These are phyloP conservation scores for Gossypium longicalyx DNA, from an alignment of 345 rosid genomes.

Conservation along the genomic window DNA sequence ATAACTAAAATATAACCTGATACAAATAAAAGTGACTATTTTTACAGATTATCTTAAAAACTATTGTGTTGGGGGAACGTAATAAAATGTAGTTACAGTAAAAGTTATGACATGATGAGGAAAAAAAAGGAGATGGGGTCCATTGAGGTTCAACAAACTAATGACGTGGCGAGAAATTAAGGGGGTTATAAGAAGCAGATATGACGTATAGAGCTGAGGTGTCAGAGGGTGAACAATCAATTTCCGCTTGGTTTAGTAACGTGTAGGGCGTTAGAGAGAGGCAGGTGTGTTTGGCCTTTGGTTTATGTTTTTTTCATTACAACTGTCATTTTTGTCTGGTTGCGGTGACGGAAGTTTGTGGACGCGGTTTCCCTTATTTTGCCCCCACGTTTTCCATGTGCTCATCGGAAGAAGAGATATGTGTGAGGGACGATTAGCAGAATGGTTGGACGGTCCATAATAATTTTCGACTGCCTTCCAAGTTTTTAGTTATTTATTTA, in stretches of 20 bases:
- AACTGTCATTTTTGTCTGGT: constrained; percentile 33
- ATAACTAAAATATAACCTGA: too few species aligned
- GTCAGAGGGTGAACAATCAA: constrained; percentile 27
- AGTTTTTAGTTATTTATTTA: neutral
- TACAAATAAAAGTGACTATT: too few species aligned
- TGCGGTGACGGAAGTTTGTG: neutral
- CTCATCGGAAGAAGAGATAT: neutral
- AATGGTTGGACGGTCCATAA: constrained; percentile 8
- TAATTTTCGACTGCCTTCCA: neutral
- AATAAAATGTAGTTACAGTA: too few species aligned
- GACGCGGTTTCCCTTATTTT: constrained; percentile 9
- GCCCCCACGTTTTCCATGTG: constrained; percentile 35
- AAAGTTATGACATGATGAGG: too few species aligned
- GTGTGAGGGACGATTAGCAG: neutral
- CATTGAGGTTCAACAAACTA: neutral
- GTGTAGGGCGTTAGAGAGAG: constrained; percentile 6
- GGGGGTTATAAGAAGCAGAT: neutral
- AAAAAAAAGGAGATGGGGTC: neutral
- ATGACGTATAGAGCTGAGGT: neutral
- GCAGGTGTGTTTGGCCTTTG: constrained; percentile 22
- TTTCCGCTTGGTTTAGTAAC: neutral
- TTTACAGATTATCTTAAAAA: too few species aligned
- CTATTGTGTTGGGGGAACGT: too few species aligned
- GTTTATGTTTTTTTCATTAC: neutral
- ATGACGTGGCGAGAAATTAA: constrained; percentile 22